These are phyloP conservation scores for Metschnikowia colocasiae DNA, from an alignment of 805 yeast genomes.

Conservation along the genomic window DNA sequence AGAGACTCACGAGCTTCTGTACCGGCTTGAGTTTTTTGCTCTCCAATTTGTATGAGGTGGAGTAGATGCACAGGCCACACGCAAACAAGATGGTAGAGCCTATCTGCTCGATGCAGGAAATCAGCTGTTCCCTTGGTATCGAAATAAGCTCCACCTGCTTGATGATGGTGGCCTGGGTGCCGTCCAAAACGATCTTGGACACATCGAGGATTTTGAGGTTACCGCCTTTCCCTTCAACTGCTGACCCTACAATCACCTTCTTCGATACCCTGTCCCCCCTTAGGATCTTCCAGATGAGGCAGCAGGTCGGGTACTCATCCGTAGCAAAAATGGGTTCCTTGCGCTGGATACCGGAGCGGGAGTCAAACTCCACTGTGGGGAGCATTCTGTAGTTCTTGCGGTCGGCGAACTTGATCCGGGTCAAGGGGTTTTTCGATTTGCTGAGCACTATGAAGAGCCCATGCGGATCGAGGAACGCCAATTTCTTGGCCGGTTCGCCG, in stretches of 20 bases:
- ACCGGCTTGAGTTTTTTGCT: slow-evolving; percentile 33
- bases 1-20: slow-evolving; percentile 21
- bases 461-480: slow-evolving; percentile 28
- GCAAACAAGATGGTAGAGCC: slow-evolving; percentile 33
- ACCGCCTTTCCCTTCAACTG: slow-evolving; percentile 20
- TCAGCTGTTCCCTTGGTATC: slow-evolving; percentile 30
- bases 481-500: slow-evolving; percentile 32
- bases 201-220: slow-evolving; percentile 36
- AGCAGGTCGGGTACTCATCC: slow-evolving; percentile 31
- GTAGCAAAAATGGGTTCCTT: slow-evolving; percentile 20
- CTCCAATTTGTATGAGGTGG: slow-evolving; percentile 32
- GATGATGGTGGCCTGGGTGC: slow-evolving; percentile 16
- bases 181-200: slow-evolving; percentile 15
- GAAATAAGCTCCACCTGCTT: slow-evolving; percentile 30
- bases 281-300: slow-evolving; percentile 34
- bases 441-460: slow-evolving; percentile 31
- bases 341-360: slow-evolving; percentile 6
- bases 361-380: slow-evolving; percentile 22
- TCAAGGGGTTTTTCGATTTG: slow-evolving; percentile 23
- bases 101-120: slow-evolving; percentile 33
- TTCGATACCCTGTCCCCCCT: slow-evolving; percentile 31
- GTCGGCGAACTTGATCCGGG: slow-evolving; percentile 33
- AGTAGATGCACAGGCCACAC: slow-evolving; percentile 26
- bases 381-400: slow-evolving; percentile 25
- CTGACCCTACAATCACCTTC: slow-evolving; percentile 34